Evolutionary conservation across 2,329 filamentous ascomycete species (phyloP).

Genomic region (Cyphellophora attinorum): DNA sequence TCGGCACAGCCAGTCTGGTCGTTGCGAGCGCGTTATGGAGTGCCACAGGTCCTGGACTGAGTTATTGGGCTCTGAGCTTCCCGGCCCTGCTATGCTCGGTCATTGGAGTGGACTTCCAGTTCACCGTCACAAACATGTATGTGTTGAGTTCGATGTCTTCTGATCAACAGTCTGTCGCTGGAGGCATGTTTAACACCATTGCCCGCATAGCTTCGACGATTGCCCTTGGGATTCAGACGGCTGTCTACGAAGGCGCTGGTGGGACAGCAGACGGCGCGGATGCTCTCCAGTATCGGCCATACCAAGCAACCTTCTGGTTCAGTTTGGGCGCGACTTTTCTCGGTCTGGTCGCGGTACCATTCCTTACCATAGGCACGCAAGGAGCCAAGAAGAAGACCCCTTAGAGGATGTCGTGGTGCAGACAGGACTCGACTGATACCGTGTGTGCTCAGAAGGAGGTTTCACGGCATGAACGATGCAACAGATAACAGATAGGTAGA

Average conservation of each 20-base stretch:
- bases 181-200: conserved; percentile 59
- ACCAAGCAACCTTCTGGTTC: conserved; percentile 19
- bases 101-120: conserved; percentile 59
- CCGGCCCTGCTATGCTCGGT: conserved; percentile 52
- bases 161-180: conserved; percentile 56
- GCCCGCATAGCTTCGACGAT: conserved; percentile 51
- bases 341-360: conserved; percentile 16
- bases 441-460: too few relatives aligned
- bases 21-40: conserved; percentile 44
- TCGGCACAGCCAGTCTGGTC: conserved; percentile 37
- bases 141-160: conserved; percentile 56
- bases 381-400: conserved; percentile 12
- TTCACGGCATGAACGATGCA: too few relatives aligned
- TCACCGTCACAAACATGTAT: conserved; percentile 65
- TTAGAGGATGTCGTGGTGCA: too few relatives aligned
- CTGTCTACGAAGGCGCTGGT: conserved; percentile 22
- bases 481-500: too few relatives aligned
- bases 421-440: too few relatives aligned
- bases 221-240: conserved; percentile 53
- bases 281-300: conserved; percentile 14
- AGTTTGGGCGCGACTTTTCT: conserved; percentile 13
- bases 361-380: conserved; percentile 17
- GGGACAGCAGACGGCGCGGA: conserved; percentile 9
- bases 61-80: conserved; percentile 59
- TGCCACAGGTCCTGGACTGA: conserved; percentile 44